Evolutionary conservation across 306 rosid genomes (phyloP).

Genomic region (Castanospermum australe): DNA sequence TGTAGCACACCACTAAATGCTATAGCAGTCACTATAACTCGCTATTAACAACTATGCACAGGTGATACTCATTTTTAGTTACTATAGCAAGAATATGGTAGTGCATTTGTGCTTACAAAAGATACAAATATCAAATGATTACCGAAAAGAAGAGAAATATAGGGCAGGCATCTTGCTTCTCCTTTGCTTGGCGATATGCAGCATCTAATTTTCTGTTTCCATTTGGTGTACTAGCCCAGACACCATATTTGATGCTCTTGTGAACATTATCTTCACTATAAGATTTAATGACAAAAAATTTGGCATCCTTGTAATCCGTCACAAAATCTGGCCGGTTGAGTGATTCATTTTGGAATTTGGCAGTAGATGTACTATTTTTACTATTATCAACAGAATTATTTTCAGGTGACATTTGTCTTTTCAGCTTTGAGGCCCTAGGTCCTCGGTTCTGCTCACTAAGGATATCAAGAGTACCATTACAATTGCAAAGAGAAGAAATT

Average conservation of each 20-base stretch:
- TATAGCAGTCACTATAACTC: too few species aligned
- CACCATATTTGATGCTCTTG: slow-evolving; percentile 87
- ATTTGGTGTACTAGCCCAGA: slow-evolving; percentile 94
- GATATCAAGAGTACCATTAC: slow-evolving; percentile 70
- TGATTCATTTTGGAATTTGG: slow-evolving; percentile 52
- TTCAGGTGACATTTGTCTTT: slow-evolving; percentile 54
- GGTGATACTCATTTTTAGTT: not conserved
- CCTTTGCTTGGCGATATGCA: slow-evolving; percentile 71
- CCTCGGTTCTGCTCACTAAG: slow-evolving; percentile 87
- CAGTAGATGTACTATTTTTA: slow-evolving; percentile 36
- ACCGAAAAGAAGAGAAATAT: slow-evolving; percentile 81
- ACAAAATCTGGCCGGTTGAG: slow-evolving; percentile 61
- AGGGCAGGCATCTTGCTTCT: slow-evolving; percentile 67
- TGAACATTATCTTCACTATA: slow-evolving; percentile 91
- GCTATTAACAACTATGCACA: too few species aligned
- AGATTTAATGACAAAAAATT: slow-evolving; percentile 79
- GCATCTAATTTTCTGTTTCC: slow-evolving; percentile 86
- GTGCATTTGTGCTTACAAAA: not conserved
- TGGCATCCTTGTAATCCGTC: slow-evolving; percentile 72
- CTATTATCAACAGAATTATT: slow-evolving; percentile 48
- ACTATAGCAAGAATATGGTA: not conserved
- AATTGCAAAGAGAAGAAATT: slow-evolving; percentile 57
- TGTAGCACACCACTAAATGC: too few species aligned
- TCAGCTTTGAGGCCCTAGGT: slow-evolving; percentile 81
- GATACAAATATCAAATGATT: slow-evolving; percentile 28